Base-by-base conservation (phyloP, 495 filamentous ascomycete genomes). In the Podospora tetraspora region DNA sequence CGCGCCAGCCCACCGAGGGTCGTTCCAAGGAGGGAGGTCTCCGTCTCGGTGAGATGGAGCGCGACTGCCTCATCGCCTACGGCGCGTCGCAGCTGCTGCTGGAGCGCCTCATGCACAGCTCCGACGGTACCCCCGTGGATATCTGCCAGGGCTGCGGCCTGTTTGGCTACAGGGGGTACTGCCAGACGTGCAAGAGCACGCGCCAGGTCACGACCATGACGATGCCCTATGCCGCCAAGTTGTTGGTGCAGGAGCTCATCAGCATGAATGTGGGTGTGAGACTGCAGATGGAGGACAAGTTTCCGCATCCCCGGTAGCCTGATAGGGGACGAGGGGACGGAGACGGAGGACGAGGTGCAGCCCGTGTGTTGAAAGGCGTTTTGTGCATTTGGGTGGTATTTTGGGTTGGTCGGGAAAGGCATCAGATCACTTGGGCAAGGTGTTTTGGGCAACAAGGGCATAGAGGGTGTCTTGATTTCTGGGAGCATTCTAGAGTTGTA, bases 181-280 rank as follows among this genome's bases (percentile, higher is more conserved):
- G 95, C 73, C 90, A 93, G 75, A 92, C 89, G 2, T 99, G 95
- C 79, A 87, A 90, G 79, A 92, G 88, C 63, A 92, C 90, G 25
- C 84, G 88, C 43, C 86, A 88, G 8, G 91, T 98, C 12, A 88
- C 89, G 8, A 89, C 90, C 80, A 94, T 99, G 91, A 93, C 87
- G 62, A 96, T 99, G 81, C 95, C 95, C n/a, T 99, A 99, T 79
- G 95, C 96, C 6, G 96, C 96, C 3, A 99, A 99, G 85, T 79
- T 99, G 74, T 81, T 99, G 63, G 91, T 99, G 37, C 95, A 99
- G 82, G 95, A 99, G 80, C 77, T 99, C 74, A 85, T 96, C 77
- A 96, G 92, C 79, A 99, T 99, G 95, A 98, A 98, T 77, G 91
- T 99, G 16, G 90, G 92, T 66, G 92, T 93, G 59, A 83, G 88